Base-by-base conservation (phyloP, 1,139 yeast genomes). In the Pneumocystis jirovecii region DNA sequence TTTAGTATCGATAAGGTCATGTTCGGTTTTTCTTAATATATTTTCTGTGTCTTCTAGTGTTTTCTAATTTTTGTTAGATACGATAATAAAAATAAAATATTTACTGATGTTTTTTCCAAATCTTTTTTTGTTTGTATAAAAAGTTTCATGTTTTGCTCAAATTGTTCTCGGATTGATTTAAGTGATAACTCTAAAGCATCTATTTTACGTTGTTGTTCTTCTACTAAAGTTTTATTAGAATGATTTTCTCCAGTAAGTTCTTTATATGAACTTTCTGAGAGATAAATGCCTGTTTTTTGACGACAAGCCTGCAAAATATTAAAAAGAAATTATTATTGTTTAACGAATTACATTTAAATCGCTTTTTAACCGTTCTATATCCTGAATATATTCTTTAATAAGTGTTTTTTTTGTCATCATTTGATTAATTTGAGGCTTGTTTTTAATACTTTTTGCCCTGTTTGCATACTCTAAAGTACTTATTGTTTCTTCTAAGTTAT, bases 381-480 rank as follows among this genome's bases (percentile, higher is more conserved):
- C 85, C 61, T 77, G 76, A 29, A 82, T 77, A 68, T 80, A 81
- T 64, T 83, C 85, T 65, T 76, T 76, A 60, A 83, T 76, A 61
- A 82, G 73, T 62, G 80, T 74, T 69, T 81, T 81, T 69, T 82
- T 82, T n/a, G 82, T 77, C 72, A 76, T 78, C 29, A 76, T 81
- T 75, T 76, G 83, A 72, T 79, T 87, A 73, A 78, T 81, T 72
- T 85, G 90, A 65, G 91, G 91, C 65, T 82, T 79, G 73, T 89
- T 89, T 71, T 83, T 84, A 69, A 89, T 88, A 66, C 83, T 85
- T 70, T 87, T 87, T 0, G 90, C 96, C 66, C 89, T 83, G 66
- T 84, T 82, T 1, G 96, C 96, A 74, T 89, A 90, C 69, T 88
- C 95, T 66, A 90, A 78, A 0, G 96, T 89, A 64, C 93, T 87